A percentile compares a stretch with the other conserved stretches of the same genome.
phyloP scores from a whole-genome alignment of 2,329 filamentous ascomycete species.

The Cercospora berteroae region DNA sequence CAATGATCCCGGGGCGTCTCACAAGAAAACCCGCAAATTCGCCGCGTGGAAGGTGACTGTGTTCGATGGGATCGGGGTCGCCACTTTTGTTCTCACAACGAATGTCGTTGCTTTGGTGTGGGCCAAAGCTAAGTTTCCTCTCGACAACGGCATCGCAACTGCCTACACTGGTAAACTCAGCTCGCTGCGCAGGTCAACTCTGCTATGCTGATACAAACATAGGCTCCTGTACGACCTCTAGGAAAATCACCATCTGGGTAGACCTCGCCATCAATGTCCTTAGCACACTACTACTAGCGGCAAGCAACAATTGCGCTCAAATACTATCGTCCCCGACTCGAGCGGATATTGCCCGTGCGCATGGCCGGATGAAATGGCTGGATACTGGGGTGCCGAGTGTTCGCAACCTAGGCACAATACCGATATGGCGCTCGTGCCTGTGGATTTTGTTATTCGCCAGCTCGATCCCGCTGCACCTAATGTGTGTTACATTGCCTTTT shows the following conservation, averaged over 20 bases:
- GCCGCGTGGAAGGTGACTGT: too few species aligned
- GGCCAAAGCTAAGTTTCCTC: too few species aligned
- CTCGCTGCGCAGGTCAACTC: too few species aligned
- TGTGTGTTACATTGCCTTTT: too few species aligned
- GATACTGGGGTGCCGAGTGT: neutral
- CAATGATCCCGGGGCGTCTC: too few species aligned
- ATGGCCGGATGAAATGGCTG: neutral
- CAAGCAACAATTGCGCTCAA: neutral
- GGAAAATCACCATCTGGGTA: neutral
- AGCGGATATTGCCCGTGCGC: neutral
- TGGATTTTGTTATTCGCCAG: neutral
- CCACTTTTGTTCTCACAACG: too few species aligned
- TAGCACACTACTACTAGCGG: neutral
- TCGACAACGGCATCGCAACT: too few species aligned
- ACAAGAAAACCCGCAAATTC: too few species aligned
- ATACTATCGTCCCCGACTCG: neutral
- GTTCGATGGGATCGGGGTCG: too few species aligned
- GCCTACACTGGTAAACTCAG: too few species aligned
- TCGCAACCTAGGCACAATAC: neutral
- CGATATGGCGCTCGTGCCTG: neutral
- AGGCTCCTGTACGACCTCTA: neutral
- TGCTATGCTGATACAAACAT: too few species aligned
- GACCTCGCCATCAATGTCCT: neutral
- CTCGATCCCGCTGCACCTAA: neutral
- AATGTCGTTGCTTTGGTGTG: too few species aligned